These are phyloP conservation scores for Mycena metata DNA, from an alignment of 768 basidiomycete genomes.

Conservation along the genomic window DNA sequence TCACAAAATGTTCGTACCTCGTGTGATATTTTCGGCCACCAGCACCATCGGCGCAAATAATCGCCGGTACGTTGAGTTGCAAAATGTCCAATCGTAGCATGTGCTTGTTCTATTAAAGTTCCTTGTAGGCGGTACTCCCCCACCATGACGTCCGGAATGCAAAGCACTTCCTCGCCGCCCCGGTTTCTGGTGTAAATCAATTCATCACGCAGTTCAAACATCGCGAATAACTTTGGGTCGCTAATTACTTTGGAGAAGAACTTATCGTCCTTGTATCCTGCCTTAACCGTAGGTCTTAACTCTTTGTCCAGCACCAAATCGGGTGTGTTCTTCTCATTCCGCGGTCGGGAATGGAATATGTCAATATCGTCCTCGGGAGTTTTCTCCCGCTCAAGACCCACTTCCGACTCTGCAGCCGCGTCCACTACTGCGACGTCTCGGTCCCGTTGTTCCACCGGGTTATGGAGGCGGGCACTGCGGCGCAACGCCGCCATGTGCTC, in stretches of 20 bases:
- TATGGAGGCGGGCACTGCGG: conserved; percentile 25
- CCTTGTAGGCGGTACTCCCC: background rate
- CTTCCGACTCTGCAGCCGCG: conserved; percentile 20
- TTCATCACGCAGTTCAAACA: background rate
- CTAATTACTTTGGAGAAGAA: conserved; percentile 18
- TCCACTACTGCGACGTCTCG: no score
- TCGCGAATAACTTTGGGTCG: conserved; percentile 4
- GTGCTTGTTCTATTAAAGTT: background rate
- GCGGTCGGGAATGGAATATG: background rate
- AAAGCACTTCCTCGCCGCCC: conserved; percentile 30
- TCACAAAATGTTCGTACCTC: no score
- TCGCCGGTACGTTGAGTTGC: no score
- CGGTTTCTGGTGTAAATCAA: conserved; percentile 22
- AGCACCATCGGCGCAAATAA: no score
- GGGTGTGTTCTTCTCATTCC: background rate
- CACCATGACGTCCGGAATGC: conserved; percentile 38
- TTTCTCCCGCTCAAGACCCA: background rate
- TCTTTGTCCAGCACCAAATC: background rate
- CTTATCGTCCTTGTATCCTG: conserved; percentile 33
- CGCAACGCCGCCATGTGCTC: background rate
- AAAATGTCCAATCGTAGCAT: background rate
- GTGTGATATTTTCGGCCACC: no score
- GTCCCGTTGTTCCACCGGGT: no score
- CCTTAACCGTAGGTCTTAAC: background rate
- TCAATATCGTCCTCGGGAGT: background rate